These are phyloP conservation scores for Sordariomycetes sp. DNA, from an alignment of 2,329 filamentous ascomycete species.

Conservation along the genomic window DNA sequence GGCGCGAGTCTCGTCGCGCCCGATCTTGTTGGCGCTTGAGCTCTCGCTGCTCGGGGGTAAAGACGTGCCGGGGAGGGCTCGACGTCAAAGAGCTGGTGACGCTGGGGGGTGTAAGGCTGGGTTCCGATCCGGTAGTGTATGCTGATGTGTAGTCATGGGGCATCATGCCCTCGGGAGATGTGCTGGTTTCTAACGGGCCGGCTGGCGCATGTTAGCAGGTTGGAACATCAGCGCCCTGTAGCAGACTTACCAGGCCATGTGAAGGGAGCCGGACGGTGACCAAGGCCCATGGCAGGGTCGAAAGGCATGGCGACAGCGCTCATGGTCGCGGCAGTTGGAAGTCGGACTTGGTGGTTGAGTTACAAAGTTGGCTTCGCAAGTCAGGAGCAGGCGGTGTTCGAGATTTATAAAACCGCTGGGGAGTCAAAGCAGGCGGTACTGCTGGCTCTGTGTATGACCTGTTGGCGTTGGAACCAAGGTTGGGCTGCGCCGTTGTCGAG, in stretches of 20 bases:
- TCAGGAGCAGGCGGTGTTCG: too few species aligned
- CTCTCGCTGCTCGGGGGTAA: slow-evolving; percentile 53
- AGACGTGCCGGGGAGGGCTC: slow-evolving; percentile 44
- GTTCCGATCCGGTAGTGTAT: slow-evolving; percentile 31
- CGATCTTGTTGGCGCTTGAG: slow-evolving; percentile 53
- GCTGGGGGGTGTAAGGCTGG: slow-evolving; percentile 40
- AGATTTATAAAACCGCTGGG: too few species aligned
- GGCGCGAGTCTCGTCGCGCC: slow-evolving; percentile 48
- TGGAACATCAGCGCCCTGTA: background rate
- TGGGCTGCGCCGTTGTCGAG: too few species aligned
- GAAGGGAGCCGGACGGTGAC: slow-evolving; percentile 34
- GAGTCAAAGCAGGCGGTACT: too few species aligned
- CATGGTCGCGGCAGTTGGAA: slow-evolving; percentile 7
- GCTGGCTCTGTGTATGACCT: too few species aligned
- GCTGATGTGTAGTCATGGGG: slow-evolving; percentile 32
- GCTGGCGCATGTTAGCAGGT: slow-evolving; percentile 4
- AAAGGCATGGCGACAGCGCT: slow-evolving; percentile 42
- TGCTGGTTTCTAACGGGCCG: slow-evolving; percentile 25
- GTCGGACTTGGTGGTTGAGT: too few species aligned
- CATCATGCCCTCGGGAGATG: slow-evolving; percentile 19
- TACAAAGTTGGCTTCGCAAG: too few species aligned
- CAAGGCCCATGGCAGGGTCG: slow-evolving; percentile 42
- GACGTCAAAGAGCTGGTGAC: slow-evolving; percentile 44
- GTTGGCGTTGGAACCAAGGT: too few species aligned
- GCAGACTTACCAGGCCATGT: slow-evolving; percentile 36